Evolutionary conservation across 768 basidiomycete genomes (phyloP).

Genomic region (Tulasnella sp.): DNA sequence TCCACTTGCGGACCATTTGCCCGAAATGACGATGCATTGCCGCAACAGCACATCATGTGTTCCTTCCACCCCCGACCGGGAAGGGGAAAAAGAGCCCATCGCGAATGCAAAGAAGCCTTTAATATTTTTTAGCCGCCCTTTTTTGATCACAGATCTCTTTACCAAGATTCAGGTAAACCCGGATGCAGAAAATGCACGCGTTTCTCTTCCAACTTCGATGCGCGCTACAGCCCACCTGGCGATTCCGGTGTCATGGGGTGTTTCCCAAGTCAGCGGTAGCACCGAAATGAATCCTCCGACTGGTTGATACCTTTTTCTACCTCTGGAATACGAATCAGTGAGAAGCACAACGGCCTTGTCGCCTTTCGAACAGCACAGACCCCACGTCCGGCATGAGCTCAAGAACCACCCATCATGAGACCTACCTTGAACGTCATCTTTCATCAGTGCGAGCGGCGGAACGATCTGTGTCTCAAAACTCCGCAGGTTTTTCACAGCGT

Average conservation of each 20-base stretch:
- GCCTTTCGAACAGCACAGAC: neutral
- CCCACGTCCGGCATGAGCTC: neutral
- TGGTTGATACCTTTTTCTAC: neutral
- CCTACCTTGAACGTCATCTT: neutral
- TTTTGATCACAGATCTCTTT: neutral
- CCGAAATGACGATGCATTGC: slow-evolving; percentile 8
- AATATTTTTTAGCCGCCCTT: neutral
- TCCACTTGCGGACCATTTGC: neutral
- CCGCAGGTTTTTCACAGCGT: neutral
- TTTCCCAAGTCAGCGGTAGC: neutral
- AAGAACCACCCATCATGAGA: slow-evolving; percentile 4
- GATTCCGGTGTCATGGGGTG: neutral
- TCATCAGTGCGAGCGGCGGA: neutral
- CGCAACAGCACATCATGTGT: neutral
- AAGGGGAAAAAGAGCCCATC: neutral
- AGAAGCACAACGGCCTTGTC: neutral
- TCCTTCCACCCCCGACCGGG: neutral
- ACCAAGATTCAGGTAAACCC: neutral
- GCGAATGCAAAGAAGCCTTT: neutral
- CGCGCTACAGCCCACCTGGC: neutral
- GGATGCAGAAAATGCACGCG: neutral
- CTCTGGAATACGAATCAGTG: neutral
- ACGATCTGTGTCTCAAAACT: neutral
- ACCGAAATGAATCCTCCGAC: neutral
- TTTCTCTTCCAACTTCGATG: neutral